These are phyloP conservation scores for Fistulinella prunicolor DNA, from an alignment of 768 basidiomycete species.

Conservation along the genomic window DNA sequence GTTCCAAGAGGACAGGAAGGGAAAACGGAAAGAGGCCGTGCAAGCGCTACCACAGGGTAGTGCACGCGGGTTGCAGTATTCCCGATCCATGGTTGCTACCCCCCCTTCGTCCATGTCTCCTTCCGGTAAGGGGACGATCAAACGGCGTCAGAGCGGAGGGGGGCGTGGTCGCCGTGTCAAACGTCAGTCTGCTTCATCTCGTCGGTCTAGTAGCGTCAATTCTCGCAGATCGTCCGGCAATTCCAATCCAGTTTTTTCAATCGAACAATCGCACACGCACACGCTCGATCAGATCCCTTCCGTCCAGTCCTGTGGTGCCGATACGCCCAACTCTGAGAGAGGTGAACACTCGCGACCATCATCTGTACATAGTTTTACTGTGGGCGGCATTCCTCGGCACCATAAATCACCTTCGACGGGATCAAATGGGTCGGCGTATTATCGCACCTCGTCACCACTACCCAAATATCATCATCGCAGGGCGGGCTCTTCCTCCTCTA, in stretches of 20 bases:
- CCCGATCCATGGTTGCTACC: conserved; percentile 25
- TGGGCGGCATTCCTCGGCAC: conserved; percentile 51
- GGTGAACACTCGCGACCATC: conserved; percentile 81
- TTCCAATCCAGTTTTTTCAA: conserved; percentile 43
- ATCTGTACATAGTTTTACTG: conserved; percentile 76
- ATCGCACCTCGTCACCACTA: conserved; percentile 73
- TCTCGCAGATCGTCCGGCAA: conserved; percentile 68
- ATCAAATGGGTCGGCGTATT: conserved; percentile 66
- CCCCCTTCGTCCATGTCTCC: conserved; percentile 28
- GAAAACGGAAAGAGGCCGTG: conserved; percentile 65
- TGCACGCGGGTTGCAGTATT: conserved; percentile 22
- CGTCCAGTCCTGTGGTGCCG: conserved; percentile 70
- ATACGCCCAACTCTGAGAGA: conserved; percentile 85
- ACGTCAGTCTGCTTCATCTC: conserved; percentile 73
- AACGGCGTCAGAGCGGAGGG: conserved; percentile 49
- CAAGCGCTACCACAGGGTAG: conserved; percentile 20
- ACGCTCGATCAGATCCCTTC: conserved; percentile 47
- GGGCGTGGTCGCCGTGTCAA: conserved; percentile 53
- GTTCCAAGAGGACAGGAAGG: conserved; percentile 90
- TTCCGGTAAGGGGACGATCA: conserved; percentile 38
- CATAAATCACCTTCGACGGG: conserved; percentile 74
- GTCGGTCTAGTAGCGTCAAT: conserved; percentile 89
- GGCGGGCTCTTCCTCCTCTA: conserved; percentile 78
- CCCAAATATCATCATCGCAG: conserved; percentile 73
- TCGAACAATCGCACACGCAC: conserved; percentile 52